Evolutionary conservation across 495 filamentous ascomycete genomes (phyloP).

Genomic region (Paragyromitra xinjiangensis): DNA sequence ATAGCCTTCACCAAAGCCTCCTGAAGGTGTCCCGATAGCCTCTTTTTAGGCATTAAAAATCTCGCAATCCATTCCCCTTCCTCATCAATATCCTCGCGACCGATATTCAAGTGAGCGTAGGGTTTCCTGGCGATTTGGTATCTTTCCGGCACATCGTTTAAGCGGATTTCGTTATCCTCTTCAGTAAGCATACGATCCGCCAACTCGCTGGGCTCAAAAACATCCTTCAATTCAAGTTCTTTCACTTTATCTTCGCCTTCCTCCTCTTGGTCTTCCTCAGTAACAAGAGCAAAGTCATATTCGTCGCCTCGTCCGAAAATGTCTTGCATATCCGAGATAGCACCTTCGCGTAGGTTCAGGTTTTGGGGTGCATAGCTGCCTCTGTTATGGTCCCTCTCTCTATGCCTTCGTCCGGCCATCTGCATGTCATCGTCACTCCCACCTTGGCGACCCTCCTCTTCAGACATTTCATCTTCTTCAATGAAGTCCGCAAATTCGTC

Average conservation of each 20-base stretch:
- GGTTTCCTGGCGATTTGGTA: slow-evolving; percentile 91
- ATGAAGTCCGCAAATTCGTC: slow-evolving; percentile 98
- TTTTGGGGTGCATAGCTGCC: slow-evolving; percentile 51
- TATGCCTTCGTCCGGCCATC: slow-evolving; percentile 65
- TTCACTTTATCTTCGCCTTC: slow-evolving; percentile 76
- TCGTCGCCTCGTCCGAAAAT: slow-evolving; percentile 96
- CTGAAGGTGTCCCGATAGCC: slow-evolving; percentile 71
- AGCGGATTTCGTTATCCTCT: slow-evolving; percentile 88
- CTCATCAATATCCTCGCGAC: slow-evolving; percentile 78
- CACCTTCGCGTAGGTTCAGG: slow-evolving; percentile 79
- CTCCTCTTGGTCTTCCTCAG: slow-evolving; percentile 80
- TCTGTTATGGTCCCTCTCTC: slow-evolving; percentile 44
- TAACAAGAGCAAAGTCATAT: slow-evolving; percentile 89
- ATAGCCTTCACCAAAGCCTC: slow-evolving; percentile 87
- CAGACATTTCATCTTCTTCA: slow-evolving; percentile 85
- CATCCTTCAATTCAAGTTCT: slow-evolving; percentile 92
- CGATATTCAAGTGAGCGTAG: slow-evolving; percentile 71
- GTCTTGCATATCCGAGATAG: slow-evolving; percentile 90
- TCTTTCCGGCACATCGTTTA: slow-evolving; percentile 87
- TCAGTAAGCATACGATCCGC: slow-evolving; percentile 93
- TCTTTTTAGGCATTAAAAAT: slow-evolving; percentile 81
- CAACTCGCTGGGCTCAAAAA: slow-evolving; percentile 95
- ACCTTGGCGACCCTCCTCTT: slow-evolving; percentile 80
- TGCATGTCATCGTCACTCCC: slow-evolving; percentile 85
- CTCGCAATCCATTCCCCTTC: slow-evolving; percentile 91